phyloP scores from a whole-genome alignment of 352 stramenopile species.

The Nothophytophthora sp. region DNA sequence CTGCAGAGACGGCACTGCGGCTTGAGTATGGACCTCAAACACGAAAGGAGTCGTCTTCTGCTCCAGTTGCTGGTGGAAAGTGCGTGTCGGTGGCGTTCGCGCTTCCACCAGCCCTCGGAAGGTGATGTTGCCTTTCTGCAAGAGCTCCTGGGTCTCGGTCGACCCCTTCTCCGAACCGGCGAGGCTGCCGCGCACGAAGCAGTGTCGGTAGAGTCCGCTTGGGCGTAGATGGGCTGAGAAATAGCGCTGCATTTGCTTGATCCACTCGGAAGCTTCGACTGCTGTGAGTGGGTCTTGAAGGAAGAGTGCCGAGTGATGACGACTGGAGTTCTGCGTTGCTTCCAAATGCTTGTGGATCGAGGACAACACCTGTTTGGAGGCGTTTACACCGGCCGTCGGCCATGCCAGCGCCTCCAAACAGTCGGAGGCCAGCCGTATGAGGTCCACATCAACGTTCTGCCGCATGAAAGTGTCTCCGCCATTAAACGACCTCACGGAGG shows the following conservation, averaged over 20 bases:
- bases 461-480: not conserved
- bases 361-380: not conserved
- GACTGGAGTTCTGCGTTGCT: not conserved
- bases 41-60: slow-evolving; percentile 33
- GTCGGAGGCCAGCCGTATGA: slow-evolving; percentile 13
- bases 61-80: slow-evolving; percentile 32
- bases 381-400: not conserved
- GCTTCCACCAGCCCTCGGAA: slow-evolving; percentile 41
- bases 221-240: slow-evolving; percentile 37
- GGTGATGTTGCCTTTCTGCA: slow-evolving; percentile 57
- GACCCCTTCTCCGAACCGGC: not conserved
- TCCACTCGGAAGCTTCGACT: slow-evolving; percentile 6
- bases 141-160: slow-evolving; percentile 11
- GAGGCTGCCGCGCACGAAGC: slow-evolving; percentile 25
- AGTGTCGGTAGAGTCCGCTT: slow-evolving; percentile 45
- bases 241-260: slow-evolving; percentile 27
- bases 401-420: slow-evolving; percentile 21
- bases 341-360: slow-evolving; percentile 9
- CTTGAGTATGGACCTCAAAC: slow-evolving; percentile 14
- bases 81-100: slow-evolving; percentile 11
- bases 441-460: not conserved
- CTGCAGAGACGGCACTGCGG: not conserved
- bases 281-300: slow-evolving; percentile 19
- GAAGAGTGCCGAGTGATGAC: slow-evolving; percentile 27
- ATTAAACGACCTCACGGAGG: not conserved